phyloP scores from a whole-genome alignment of 805 yeast species.

The Saccharomycopsis sp. region DNA sequence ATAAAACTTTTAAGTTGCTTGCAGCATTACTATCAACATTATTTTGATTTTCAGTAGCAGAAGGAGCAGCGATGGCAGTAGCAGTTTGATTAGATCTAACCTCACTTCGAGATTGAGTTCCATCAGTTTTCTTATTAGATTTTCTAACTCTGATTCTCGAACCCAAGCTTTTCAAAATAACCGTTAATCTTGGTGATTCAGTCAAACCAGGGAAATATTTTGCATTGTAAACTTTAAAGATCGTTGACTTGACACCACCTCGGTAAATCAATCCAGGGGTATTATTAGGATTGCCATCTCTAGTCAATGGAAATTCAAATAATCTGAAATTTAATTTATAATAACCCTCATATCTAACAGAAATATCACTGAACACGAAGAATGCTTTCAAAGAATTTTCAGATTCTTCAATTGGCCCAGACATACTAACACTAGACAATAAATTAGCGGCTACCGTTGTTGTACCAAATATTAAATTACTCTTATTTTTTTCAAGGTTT shows the following conservation, averaged over 20 bases:
- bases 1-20: slow-evolving; percentile 17
- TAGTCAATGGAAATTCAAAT: slow-evolving; percentile 12
- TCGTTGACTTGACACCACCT: slow-evolving; percentile 7
- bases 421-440: neutral
- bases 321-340: slow-evolving; percentile 14
- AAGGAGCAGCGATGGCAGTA: no score
- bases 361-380: slow-evolving; percentile 19
- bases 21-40: slow-evolving; percentile 2
- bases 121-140: neutral
- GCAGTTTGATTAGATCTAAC: neutral
- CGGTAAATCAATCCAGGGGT: slow-evolving; percentile 5
- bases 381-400: slow-evolving; percentile 12
- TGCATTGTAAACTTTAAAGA: slow-evolving; percentile 15
- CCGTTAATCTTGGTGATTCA: slow-evolving; percentile 12
- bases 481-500: slow-evolving; percentile 15
- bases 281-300: neutral
- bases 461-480: slow-evolving; percentile 15
- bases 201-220: slow-evolving; percentile 17
- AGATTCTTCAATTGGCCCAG: neutral
- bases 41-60: slow-evolving; percentile 1
- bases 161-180: slow-evolving; percentile 14
- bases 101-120: neutral
- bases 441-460: slow-evolving; percentile 18
- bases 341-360: slow-evolving; percentile 18
- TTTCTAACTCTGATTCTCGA: slow-evolving; percentile 17